Evolutionary conservation across 768 basidiomycete species (phyloP), one percentile per base, ranked within the genome.

Genomic region (Psilocybe sp.): DNA sequence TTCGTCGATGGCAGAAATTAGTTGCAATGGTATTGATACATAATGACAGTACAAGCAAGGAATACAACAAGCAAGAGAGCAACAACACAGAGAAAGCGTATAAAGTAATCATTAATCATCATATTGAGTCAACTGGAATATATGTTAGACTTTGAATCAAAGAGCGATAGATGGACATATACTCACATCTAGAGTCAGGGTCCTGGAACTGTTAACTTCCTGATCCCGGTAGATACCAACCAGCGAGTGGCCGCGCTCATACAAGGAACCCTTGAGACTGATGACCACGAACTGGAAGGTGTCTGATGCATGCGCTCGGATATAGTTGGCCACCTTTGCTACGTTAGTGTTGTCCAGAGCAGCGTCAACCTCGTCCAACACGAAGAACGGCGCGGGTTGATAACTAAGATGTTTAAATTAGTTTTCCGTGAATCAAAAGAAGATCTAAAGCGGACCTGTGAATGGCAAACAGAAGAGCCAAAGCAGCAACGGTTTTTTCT

Each of bases 331-430:
- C 32, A 98, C 84, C 64, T 94, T 92, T 34, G 92, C 90, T 3
- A 98, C 96, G 57, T 99, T 98, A n/a, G 94, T 97, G 65, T 98
- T 96, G 71, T 98, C 96, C 36, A 98, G 77, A 0, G 97, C 96
- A 10, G 97, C 97, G 57, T 98, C 96, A 19, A 97, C 93, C 69
- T 98, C 96, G 62, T 98, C 96, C n/a, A 98, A 77, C 12, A 98
- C 96, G 65, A 98, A 98, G 75, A 98, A 98, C 0, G 95, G 96
- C 3, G 95, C 90, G 0, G 95, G 96, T 64, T 95, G 94, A 65
- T 92, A 98, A 59, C 95, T 95, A 51, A 0, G 43, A 18, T 20
- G 8, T 18, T 12, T 34, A n/a, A 23, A n/a, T 33, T 14, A 19
- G 37, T 39, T 43, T 40, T 31, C 33, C 32, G 35, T 32, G 10